These are phyloP conservation scores for Escallonia herrerae DNA, from an alignment of 129 eudicot species.

Conservation along the genomic window DNA sequence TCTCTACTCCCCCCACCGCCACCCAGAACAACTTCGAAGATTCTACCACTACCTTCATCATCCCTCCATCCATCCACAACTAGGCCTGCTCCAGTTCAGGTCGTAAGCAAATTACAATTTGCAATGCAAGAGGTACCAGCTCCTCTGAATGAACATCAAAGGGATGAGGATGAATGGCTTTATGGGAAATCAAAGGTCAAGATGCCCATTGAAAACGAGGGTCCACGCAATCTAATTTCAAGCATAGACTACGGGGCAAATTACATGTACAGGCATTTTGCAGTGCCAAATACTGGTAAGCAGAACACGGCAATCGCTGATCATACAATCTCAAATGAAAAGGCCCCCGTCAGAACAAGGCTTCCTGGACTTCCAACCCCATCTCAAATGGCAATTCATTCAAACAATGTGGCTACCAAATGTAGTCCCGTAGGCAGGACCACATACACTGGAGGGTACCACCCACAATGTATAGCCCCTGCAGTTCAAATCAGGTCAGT, in stretches of 20 bases:
- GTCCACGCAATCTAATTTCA: conserved; percentile 3
- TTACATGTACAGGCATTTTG: neutral
- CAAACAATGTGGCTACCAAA: neutral
- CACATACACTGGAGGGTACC: neutral
- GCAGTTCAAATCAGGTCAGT: conserved; percentile 44
- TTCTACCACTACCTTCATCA: conserved; percentile 16
- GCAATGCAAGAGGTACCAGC: conserved; percentile 6
- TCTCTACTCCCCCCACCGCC: conserved; percentile 42
- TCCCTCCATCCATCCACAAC: neutral
- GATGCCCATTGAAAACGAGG: neutral
- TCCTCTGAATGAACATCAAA: conserved; percentile 4
- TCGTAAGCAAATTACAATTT: neutral
- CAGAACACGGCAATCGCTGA: neutral
- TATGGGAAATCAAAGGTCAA: conserved; percentile 11
- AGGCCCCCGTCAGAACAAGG: neutral
- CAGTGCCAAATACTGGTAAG: neutral
- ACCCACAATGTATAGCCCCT: conserved; percentile 24
- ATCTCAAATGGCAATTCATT: neutral
- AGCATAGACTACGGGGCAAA: neutral
- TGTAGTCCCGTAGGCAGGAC: conserved; percentile 3
- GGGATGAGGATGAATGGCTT: conserved; percentile 15
- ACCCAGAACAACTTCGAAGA: conserved; percentile 28
- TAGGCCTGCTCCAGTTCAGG: too few species aligned
- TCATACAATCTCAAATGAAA: neutral
- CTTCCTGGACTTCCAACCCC: neutral